These are phyloP conservation scores for Diatrype stigma DNA, from an alignment of 2,329 filamentous ascomycete genomes.

Conservation along the genomic window DNA sequence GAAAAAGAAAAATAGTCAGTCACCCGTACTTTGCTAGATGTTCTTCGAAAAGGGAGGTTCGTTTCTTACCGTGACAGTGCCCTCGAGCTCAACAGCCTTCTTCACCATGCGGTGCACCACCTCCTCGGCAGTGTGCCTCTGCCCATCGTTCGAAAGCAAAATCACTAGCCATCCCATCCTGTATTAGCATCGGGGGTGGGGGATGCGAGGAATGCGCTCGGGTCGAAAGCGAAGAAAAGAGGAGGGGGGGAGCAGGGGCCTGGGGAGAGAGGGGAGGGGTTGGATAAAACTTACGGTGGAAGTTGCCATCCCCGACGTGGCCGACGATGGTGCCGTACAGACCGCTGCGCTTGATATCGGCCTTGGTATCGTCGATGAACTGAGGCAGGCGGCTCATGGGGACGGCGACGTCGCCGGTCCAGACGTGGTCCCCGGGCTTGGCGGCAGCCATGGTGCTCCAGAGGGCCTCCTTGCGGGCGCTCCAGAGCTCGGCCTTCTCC, in stretches of 20 bases:
- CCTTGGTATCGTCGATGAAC: conserved; percentile 73
- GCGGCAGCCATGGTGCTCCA: conserved; percentile 73
- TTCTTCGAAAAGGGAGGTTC: too few species aligned
- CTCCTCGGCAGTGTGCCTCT: conserved; percentile 62
- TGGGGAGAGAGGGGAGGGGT: too few species aligned
- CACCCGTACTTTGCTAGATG: too few species aligned
- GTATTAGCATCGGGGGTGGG: too few species aligned
- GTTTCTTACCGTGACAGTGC: conserved; percentile 71
- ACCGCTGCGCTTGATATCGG: conserved; percentile 52
- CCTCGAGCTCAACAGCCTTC: conserved; percentile 78
- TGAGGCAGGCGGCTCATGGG: conserved; percentile 70
- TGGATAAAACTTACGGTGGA: conserved; percentile 61
- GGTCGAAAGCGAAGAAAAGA: too few species aligned
- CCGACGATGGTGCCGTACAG: conserved; percentile 63
- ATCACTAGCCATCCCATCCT: conserved; percentile 36
- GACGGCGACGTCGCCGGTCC: conserved; percentile 84
- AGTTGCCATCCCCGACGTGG: conserved; percentile 74
- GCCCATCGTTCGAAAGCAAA: conserved; percentile 58
- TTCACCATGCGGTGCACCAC: conserved; percentile 83
- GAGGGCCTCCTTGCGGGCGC: conserved; percentile 76
- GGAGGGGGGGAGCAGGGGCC: too few species aligned
- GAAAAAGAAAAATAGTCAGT: too few species aligned
- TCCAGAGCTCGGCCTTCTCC: conserved; percentile 77
- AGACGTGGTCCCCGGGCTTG: conserved; percentile 66
- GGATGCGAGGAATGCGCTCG: too few species aligned